Evolutionary conservation across 1,139 yeast genomes (phyloP).

Genomic region (Magnusiomyces suaveolens): DNA sequence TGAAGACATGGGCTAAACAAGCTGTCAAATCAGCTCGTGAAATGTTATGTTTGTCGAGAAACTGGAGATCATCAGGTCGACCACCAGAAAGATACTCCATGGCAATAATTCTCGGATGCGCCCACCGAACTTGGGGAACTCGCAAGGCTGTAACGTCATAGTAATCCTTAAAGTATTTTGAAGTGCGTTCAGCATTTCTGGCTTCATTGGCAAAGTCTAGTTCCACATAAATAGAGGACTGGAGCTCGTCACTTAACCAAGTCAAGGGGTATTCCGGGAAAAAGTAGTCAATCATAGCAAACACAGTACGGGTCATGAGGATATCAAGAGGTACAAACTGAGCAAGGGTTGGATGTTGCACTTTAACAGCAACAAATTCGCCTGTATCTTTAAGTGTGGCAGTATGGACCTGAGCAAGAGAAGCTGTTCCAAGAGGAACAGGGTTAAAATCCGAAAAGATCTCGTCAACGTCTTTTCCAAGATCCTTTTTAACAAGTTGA

Average conservation of each 20-base stretch:
- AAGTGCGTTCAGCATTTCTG: slow-evolving; percentile 60
- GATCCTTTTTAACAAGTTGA: slow-evolving; percentile 57
- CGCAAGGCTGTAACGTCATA: slow-evolving; percentile 61
- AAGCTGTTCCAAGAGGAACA: slow-evolving; percentile 86
- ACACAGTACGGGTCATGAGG: slow-evolving; percentile 64
- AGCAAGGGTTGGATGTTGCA: slow-evolving; percentile 83
- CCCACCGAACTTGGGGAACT: slow-evolving; percentile 62
- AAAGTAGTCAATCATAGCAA: slow-evolving; percentile 58
- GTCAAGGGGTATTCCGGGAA: slow-evolving; percentile 90
- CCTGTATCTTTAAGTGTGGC: slow-evolving; percentile 52
- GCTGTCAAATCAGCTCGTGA: slow-evolving; percentile 70
- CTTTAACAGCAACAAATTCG: slow-evolving; percentile 79
- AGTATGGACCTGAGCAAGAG: slow-evolving; percentile 61
- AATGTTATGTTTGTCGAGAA: slow-evolving; percentile 52
- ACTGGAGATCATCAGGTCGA: slow-evolving; percentile 67
- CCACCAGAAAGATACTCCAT: slow-evolving; percentile 84
- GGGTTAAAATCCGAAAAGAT: slow-evolving; percentile 58
- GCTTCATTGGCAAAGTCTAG: slow-evolving; percentile 85
- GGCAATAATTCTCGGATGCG: slow-evolving; percentile 61
- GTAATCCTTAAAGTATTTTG: slow-evolving; percentile 51
- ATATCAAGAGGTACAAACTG: slow-evolving; percentile 90
- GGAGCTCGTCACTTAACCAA: slow-evolving; percentile 91
- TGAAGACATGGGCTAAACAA: slow-evolving; percentile 83
- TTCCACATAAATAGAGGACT: slow-evolving; percentile 76
- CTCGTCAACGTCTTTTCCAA: slow-evolving; percentile 55